These are phyloP conservation scores for Boletus rex-veris DNA, from an alignment of 768 basidiomycete genomes.

Conservation along the genomic window DNA sequence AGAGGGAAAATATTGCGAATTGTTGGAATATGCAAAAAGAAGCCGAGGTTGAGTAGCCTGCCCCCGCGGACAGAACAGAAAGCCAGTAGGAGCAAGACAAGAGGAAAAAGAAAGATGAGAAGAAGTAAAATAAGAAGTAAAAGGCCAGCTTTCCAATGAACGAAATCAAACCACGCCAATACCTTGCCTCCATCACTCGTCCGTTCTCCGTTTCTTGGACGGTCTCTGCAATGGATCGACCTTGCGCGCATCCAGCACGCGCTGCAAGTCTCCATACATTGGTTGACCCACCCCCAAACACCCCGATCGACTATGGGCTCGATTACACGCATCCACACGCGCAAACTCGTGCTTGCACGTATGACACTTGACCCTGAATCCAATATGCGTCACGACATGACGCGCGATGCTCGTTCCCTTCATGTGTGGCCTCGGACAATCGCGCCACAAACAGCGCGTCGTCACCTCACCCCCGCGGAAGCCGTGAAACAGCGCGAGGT, in stretches of 20 bases:
- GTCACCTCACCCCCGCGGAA: constrained; percentile 31
- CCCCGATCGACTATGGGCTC: constrained; percentile 31
- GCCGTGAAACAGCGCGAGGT: constrained; percentile 29
- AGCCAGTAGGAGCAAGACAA: too few species aligned
- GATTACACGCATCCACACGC: constrained; percentile 33
- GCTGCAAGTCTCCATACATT: constrained; percentile 29
- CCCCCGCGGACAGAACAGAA: too few species aligned
- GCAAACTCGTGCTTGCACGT: constrained; percentile 33
- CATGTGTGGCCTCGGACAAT: constrained; percentile 26
- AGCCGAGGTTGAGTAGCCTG: too few species aligned
- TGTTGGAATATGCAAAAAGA: too few species aligned
- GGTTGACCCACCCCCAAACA: constrained; percentile 30
- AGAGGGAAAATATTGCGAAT: background rate
- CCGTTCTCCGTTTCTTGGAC: constrained; percentile 31
- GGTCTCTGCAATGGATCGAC: constrained; percentile 18
- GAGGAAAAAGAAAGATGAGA: background rate
- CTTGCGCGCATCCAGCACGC: constrained; percentile 28
- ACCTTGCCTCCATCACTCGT: constrained; percentile 12
- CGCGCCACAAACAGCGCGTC: constrained; percentile 32
- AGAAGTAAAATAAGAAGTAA: too few species aligned
- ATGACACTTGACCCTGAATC: constrained; percentile 29
- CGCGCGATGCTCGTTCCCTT: constrained; percentile 34
- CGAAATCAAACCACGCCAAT: background rate
- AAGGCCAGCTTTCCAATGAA: background rate
- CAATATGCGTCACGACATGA: constrained; percentile 32